A percentile compares a stretch with the other conserved stretches of the same genome.
Conservation (phyloP, 2,329 filamentous ascomycete species). For the Cercospora sesami region DNA sequence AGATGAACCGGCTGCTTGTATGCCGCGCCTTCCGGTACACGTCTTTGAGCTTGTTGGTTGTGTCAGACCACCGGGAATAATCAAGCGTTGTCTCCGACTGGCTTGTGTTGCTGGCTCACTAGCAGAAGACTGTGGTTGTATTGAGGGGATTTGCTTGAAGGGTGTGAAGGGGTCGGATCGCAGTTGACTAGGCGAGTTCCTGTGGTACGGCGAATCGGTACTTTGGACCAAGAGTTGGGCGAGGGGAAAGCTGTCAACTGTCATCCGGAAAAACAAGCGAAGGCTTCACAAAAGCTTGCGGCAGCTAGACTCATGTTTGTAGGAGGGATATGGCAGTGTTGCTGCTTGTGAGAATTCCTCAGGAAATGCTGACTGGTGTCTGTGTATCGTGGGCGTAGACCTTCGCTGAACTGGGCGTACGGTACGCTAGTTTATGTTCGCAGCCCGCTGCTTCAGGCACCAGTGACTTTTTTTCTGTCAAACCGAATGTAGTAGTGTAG, state of each 20-base stretch:
- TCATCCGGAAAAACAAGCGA: not conserved
- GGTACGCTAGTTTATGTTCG: constrained; percentile 1
- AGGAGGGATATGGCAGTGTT: not conserved
- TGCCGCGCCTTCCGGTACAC: not conserved
- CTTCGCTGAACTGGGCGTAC: not conserved
- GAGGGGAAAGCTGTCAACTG: not conserved
- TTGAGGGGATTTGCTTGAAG: not conserved
- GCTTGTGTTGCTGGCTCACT: not conserved
- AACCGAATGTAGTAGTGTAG: not conserved
- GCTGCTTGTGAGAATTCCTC: not conserved
- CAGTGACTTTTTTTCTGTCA: not conserved
- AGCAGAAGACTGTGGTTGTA: constrained; percentile 8
- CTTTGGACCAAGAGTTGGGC: not conserved
- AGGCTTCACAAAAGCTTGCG: not conserved
- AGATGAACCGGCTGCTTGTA: not conserved
- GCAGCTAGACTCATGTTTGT: not conserved
- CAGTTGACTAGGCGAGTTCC: not conserved
- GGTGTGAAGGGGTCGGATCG: not conserved
- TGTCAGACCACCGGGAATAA: not conserved
- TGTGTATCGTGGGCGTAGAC: not conserved
- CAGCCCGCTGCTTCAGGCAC: not conserved
- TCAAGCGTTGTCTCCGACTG: not conserved
- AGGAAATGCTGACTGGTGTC: not conserved
- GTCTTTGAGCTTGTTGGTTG: not conserved
- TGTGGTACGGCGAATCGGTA: not conserved